Conservation (phyloP, 2,329 filamentous ascomycete species). For the Sarocladiaceae sp. region DNA sequence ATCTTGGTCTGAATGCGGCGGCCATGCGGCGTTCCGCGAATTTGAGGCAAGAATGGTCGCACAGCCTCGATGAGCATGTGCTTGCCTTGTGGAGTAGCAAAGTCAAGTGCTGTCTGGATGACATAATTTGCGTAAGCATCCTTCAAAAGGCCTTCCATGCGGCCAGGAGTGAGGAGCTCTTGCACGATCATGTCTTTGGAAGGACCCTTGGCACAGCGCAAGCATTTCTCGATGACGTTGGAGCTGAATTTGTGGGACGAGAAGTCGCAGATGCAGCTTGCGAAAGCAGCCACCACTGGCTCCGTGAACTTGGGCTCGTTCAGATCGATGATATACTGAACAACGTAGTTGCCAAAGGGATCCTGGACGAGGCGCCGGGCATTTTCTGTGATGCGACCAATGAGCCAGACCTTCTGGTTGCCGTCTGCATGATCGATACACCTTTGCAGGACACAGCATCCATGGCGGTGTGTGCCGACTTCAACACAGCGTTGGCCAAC, state of each 20-base stretch:
- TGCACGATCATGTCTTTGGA: conserved; percentile 77
- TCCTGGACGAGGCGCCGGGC: conserved; percentile 90
- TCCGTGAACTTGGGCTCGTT: conserved; percentile 84
- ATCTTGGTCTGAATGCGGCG: conserved; percentile 92
- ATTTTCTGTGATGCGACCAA: conserved; percentile 79
- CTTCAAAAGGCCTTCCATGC: conserved; percentile 82
- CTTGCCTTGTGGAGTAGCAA: conserved; percentile 68
- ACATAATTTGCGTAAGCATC: conserved; percentile 98
- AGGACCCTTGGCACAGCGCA: conserved; percentile 71
- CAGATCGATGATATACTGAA: conserved; percentile 96
- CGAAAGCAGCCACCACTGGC: conserved; percentile 77
- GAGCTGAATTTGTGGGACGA: conserved; percentile 99
- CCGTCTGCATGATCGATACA: conserved; percentile 96
- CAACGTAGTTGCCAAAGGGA: conserved; percentile 96
- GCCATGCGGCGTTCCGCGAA: conserved; percentile 88
- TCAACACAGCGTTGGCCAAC: conserved; percentile 81
- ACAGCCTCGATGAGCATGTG: conserved; percentile 74
- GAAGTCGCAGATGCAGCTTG: conserved; percentile 60
- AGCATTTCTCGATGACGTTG: conserved; percentile 95
- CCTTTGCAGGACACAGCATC: conserved; percentile 94
- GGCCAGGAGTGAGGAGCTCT: conserved; percentile 66
- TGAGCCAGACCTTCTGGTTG: conserved; percentile 79
- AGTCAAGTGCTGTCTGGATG: conserved; percentile 91
- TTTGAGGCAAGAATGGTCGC: conserved; percentile 74
- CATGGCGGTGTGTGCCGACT: conserved; percentile 94